These are phyloP conservation scores for Luffa acutangula DNA, from an alignment of 306 rosid species.

Conservation along the genomic window DNA sequence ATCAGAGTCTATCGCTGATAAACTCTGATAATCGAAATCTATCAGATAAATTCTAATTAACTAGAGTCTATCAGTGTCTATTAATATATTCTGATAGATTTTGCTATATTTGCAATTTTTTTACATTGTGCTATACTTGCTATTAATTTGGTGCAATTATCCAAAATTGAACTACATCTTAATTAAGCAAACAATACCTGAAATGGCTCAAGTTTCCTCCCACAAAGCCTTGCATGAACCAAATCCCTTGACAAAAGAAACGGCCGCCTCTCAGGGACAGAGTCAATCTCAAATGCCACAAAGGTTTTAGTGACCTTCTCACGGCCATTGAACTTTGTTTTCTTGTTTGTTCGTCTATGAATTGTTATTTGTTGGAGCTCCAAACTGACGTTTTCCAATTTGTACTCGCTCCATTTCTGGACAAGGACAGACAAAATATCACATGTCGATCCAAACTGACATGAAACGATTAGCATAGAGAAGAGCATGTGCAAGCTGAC, in stretches of 20 bases:
- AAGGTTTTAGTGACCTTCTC: not conserved
- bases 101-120: no score
- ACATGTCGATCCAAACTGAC: not conserved
- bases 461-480: not conserved
- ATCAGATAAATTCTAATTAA: no score
- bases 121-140: no score
- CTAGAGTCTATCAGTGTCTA: no score
- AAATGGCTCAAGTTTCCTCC: not conserved
- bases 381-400: conserved; percentile 13
- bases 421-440: not conserved
- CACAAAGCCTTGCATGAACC: conserved; percentile 4
- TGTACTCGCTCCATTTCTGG: conserved; percentile 7
- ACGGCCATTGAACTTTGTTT: not conserved
- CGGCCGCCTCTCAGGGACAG: not conserved
- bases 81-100: no score
- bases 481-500: not conserved
- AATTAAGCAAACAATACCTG: not conserved
- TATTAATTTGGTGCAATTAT: no score
- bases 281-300: conserved; percentile 4
- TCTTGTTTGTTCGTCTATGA: not conserved
- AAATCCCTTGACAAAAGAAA: conserved; percentile 4
- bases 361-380: conserved; percentile 1
- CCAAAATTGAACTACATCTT: not conserved
- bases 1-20: no score
- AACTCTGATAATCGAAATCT: no score